Evolutionary conservation across 768 basidiomycete species (phyloP), one percentile per base, ranked within the genome.

Genomic region (Galerina sulciceps): DNA sequence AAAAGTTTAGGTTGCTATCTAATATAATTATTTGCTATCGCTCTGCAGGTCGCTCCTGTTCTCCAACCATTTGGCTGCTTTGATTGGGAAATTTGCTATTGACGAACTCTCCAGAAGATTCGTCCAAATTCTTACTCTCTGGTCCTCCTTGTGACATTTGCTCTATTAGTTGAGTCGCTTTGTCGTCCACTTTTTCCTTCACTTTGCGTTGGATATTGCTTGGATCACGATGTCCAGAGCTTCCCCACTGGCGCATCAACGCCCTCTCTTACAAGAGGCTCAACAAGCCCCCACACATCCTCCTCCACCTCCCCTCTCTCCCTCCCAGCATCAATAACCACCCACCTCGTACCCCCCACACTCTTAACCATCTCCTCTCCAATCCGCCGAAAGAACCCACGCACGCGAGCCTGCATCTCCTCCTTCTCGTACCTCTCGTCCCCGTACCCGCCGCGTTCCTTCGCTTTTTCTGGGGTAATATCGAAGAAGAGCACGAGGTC

Each of bases 401-500:
- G 73, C 26, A 94, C 93, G 42, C 79, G 76, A 41, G 68, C 72
- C 71, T 95, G 93, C 75, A 93, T 79, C 57, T 90, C 89, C 59
- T 85, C 82, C 65, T 82, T 88, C 77, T 97, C 94, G 62, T 96
- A 96, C 40, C 94, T 80, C 74, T 96, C 95, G 52, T 84, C 83
- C 3, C 95, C 95, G 65, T 90, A 97, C 0, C 91, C 92, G 0
- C 88, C 90, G 13, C 96, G 84, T 42, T 71, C 67, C 41, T 79
- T 79, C 0, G 94, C 92, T 11, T 80, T 74, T 41, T 87, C 86
- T 0, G 93, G 88, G 0, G 86, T 75, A 59, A 99, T 81, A 64
- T 94, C 87, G 58, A 99, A 86, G 78, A 96, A 97, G 43, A 98
- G 66, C 0, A 89, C 88, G 38, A 96, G 72, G 70, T 99, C 97